Evolutionary conservation across 768 basidiomycete genomes (phyloP).

Genomic region (Sporobolomyces roseus): DNA sequence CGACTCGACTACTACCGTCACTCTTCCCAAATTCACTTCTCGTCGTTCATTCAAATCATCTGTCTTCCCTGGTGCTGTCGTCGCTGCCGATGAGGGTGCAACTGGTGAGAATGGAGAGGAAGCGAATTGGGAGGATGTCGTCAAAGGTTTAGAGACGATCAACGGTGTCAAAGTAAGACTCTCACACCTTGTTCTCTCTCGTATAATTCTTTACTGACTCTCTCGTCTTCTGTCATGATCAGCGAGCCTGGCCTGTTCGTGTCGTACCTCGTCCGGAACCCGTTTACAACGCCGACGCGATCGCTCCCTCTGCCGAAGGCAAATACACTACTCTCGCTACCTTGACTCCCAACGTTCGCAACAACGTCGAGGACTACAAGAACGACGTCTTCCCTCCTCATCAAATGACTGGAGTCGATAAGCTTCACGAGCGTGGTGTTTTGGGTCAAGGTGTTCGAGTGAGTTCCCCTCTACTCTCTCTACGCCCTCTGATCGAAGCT

Average conservation of each 20-base stretch:
- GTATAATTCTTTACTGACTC: background rate
- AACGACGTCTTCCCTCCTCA: slow-evolving; percentile 31
- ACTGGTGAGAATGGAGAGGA: slow-evolving; percentile 3
- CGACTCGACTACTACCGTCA: background rate
- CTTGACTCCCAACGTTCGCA: slow-evolving; percentile 37
- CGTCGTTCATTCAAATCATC: slow-evolving; percentile 2
- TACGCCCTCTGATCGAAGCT: background rate
- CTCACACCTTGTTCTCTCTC: background rate
- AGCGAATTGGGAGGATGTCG: slow-evolving; percentile 17
- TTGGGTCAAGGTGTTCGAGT: slow-evolving; percentile 64
- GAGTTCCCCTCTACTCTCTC: background rate
- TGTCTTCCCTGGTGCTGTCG: slow-evolving; percentile 13
- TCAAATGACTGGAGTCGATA: slow-evolving; percentile 56
- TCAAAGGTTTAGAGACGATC: slow-evolving; percentile 12
- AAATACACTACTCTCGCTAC: background rate
- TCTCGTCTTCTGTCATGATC: no score
- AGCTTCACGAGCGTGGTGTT: slow-evolving; percentile 61
- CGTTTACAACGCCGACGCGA: background rate
- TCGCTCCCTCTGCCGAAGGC: background rate
- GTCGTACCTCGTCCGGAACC: slow-evolving; percentile 3
- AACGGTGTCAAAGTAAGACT: slow-evolving; percentile 19
- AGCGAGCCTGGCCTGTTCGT: slow-evolving; percentile 28
- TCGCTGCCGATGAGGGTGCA: background rate
- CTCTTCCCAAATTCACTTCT: background rate
- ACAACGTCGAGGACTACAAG: background rate